Conservation (phyloP, 768 basidiomycete species). For the Filobasidium floriforme region DNA sequence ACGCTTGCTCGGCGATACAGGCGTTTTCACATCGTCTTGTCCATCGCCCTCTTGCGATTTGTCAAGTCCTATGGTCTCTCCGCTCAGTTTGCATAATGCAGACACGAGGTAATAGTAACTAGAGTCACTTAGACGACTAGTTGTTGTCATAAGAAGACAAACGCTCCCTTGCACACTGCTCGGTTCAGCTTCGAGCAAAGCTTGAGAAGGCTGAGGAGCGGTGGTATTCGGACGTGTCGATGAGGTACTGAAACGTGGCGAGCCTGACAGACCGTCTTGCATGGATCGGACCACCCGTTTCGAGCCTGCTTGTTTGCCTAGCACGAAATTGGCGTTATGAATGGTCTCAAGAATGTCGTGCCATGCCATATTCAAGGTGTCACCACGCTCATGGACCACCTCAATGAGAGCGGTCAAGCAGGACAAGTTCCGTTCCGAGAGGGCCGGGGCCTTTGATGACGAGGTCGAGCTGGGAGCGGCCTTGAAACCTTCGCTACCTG, state of each 20-base stretch:
- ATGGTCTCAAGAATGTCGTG: slow-evolving; percentile 80
- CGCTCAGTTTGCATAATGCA: slow-evolving; percentile 78
- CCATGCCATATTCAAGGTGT: slow-evolving; percentile 79
- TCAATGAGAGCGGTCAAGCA: slow-evolving; percentile 77
- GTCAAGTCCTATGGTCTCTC: slow-evolving; percentile 41
- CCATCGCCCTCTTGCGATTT: neutral
- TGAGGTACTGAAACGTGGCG: neutral
- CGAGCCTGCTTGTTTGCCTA: slow-evolving; percentile 10
- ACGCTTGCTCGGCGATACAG: no score
- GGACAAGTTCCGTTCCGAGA: slow-evolving; percentile 83
- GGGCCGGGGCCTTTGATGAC: slow-evolving; percentile 54
- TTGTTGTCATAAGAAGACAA: slow-evolving; percentile 76
- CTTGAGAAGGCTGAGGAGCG: neutral
- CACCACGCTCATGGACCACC: slow-evolving; percentile 71
- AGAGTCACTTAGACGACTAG: slow-evolving; percentile 70
- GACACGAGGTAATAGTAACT: slow-evolving; percentile 70
- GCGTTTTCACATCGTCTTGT: neutral
- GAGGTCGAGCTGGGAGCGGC: slow-evolving; percentile 11
- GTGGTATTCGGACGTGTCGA: neutral
- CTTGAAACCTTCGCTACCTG: neutral
- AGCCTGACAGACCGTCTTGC: neutral
- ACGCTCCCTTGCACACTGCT: slow-evolving; percentile 68
- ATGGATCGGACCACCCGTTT: neutral
- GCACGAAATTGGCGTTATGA: slow-evolving; percentile 90
- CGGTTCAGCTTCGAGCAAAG: slow-evolving; percentile 56